Conservation (phyloP, 1,284 basidiomycete genomes). For the Hemileia vastatrix region DNA sequence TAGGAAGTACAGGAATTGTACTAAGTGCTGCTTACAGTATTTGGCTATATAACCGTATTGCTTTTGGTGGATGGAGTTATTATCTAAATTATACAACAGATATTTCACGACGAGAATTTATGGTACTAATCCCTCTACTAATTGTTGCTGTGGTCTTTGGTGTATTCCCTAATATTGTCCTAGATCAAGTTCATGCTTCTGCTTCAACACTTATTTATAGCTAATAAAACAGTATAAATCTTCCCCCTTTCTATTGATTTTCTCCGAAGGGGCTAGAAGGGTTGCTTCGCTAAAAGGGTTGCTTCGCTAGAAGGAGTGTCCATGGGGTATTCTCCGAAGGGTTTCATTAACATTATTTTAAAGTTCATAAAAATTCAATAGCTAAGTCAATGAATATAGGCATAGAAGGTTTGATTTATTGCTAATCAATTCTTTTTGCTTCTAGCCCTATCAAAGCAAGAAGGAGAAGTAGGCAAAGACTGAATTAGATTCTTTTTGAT, state of each 20-base stretch:
- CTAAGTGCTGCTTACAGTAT: conserved; percentile 29
- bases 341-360: conserved; percentile 6
- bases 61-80: conserved; percentile 25
- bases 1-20: conserved; percentile 25
- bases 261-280: too few relatives aligned
- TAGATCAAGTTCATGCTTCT: conserved; percentile 21
- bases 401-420: too few relatives aligned
- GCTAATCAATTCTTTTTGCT: too few relatives aligned
- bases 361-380: background rate
- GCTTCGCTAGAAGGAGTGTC: conserved; percentile 3
- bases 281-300: too few relatives aligned
- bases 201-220: conserved; percentile 27
- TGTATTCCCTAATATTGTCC: conserved; percentile 28
- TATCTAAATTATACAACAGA: conserved; percentile 28
- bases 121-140: conserved; percentile 25
- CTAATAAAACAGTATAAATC: conserved; percentile 5
- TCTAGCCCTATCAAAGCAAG: too few relatives aligned
- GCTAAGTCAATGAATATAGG: too few relatives aligned
- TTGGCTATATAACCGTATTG: conserved; percentile 29
- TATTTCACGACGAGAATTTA: conserved; percentile 28
- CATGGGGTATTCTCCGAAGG: conserved; percentile 1
- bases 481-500: too few relatives aligned
- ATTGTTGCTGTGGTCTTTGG: conserved; percentile 23
- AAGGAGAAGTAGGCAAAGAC: too few relatives aligned
- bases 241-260: too few relatives aligned